These are phyloP conservation scores for Nyssa sinensis DNA, from an alignment of 148 eudicot genomes.

Conservation along the genomic window DNA sequence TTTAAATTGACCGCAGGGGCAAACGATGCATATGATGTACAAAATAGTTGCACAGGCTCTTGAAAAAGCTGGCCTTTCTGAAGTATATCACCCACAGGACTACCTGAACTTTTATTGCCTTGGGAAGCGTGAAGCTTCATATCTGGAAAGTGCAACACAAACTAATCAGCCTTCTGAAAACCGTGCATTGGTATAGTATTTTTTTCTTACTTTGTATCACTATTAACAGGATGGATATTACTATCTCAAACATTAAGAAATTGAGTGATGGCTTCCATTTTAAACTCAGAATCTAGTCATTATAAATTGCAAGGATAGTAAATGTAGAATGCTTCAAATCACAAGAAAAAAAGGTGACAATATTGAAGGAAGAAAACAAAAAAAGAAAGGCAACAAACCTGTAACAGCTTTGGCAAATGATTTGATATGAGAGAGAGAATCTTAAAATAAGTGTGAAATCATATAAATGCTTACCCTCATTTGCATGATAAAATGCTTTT, in stretches of 20 bases:
- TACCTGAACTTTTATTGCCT: slow-evolving; percentile 30
- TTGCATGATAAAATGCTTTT: not conserved
- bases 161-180: slow-evolving; percentile 18
- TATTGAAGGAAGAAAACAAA: no score
- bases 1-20: slow-evolving; percentile 15
- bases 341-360: no score
- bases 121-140: slow-evolving; percentile 23
- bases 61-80: slow-evolving; percentile 26
- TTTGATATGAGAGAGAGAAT: no score
- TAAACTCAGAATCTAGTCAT: no score
- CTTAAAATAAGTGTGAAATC: no score
- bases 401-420: no score
- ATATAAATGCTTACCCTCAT: not conserved
- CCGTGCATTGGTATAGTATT: slow-evolving; percentile 18
- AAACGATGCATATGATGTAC: slow-evolving; percentile 33
- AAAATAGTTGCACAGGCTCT: slow-evolving; percentile 26
- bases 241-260: no score
- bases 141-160: not conserved
- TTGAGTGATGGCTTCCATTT: no score
- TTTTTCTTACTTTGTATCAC: not conserved
- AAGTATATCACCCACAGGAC: slow-evolving; percentile 27
- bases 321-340: no score
- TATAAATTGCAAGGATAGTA: no score
- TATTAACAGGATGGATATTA: no score
- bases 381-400: no score